Base-by-base conservation (phyloP, 352 stramenopile genomes). In the Phytophthora crassamura region DNA sequence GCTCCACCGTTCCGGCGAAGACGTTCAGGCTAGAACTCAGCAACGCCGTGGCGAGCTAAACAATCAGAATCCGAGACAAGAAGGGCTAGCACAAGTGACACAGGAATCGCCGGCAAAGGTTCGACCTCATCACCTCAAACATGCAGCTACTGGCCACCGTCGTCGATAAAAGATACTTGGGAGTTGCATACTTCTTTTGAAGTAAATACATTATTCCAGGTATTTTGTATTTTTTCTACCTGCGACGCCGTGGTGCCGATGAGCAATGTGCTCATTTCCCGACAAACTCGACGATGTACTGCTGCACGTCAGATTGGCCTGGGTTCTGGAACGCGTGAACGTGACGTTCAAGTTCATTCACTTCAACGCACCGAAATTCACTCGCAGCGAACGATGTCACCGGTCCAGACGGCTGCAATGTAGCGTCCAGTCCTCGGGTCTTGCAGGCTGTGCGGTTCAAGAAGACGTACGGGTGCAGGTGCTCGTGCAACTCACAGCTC, bases 221-320 rank as follows among this genome's bases (percentile, higher is more conserved):
- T 30, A 5, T 30, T 5, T 30, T 5, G 22, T 25, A 25, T 25
- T 25, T 25, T n/a, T n/a, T n/a, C n/a, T n/a, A n/a, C n/a, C n/a
- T n/a, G n/a, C n/a, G n/a, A n/a, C n/a, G n/a, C n/a, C n/a, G n/a
- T n/a, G n/a, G n/a, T n/a, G n/a, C n/a, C n/a, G n/a, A n/a, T n/a
- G n/a, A n/a, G n/a, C n/a, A 28, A 28, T 28, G 22, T 56, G 7
- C 8, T 30, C 12, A 7, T 42, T 71, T 30, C 67, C 22, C 32
- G 9, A 68, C 8, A 47, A 82, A 80, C 61, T 82, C 74, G 15
- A 82, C 42, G 22, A 82, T 65, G 42, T 82, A 82, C 41, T 82
- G 71, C 16, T 82, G 55, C 36, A 80, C 53, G 8, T 53, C 42
- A 4, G 36, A 16, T 5, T 34, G 5, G 0, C 68, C 67, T 0